These are phyloP conservation scores for Trapa incisa DNA, from an alignment of 345 rosid genomes.

Conservation along the genomic window DNA sequence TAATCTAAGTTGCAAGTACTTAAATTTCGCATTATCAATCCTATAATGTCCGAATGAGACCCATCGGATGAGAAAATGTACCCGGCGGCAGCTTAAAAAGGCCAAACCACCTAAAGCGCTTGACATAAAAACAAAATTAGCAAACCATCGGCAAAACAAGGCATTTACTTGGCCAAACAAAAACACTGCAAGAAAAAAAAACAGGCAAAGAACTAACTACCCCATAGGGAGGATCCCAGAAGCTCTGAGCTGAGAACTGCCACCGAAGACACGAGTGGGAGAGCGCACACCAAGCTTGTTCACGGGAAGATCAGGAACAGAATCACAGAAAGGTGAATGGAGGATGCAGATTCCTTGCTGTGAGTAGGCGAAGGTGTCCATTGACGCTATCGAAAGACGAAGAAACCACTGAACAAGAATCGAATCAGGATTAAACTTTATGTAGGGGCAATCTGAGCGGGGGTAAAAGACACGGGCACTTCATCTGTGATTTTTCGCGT, in stretches of 20 bases:
- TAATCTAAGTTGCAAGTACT: neutral
- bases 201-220: neutral
- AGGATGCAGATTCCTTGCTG: constrained; percentile 4
- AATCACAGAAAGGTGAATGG: constrained; percentile 8
- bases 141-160: neutral
- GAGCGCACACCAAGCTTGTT: constrained; percentile 8
- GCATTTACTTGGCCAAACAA: neutral
- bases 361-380: constrained; percentile 7
- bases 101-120: neutral
- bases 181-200: neutral
- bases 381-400: constrained; percentile 2
- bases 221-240: constrained; percentile 5
- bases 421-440: neutral
- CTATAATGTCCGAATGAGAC: neutral
- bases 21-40: neutral
- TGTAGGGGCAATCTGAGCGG: neutral
- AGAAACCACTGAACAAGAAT: neutral
- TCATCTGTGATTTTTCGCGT: neutral
- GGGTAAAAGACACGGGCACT: neutral
- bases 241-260: constrained; percentile 10
- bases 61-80: neutral
- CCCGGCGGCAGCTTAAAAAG: neutral
- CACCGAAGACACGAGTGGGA: neutral
- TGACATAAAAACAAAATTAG: neutral
- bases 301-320: constrained; percentile 9